Base-by-base conservation (phyloP, 257 asterid species). In the Plantago elongata region DNA sequence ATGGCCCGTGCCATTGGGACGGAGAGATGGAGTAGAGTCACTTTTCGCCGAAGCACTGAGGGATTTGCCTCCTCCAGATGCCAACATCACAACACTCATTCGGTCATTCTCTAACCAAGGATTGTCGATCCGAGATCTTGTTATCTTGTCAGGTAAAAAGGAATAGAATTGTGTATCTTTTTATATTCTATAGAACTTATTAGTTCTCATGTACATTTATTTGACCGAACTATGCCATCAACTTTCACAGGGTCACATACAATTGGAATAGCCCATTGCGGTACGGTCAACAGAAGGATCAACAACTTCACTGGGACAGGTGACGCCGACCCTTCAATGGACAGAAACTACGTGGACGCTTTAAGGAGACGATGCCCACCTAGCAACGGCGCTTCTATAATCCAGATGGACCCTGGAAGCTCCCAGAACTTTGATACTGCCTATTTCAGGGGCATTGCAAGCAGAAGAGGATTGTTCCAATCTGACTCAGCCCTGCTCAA, bases 1-100 rank as follows among this genome's bases (percentile, higher is more conserved):
- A n/a, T 90, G 95, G 97, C 5, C 13, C 37, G 96, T 90, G 10
- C 87, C 85, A 0, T 70, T 81, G 65, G 97, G 97, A 14, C 65
- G 97, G 66, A 77, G 87, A 62, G 96, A 87, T 68, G 95, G 95
- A 43, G n/a, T n/a, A 79, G 63, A 44, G 84, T 77, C 30, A 8
- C 9, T 16, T 77, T 8, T 55, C n/a, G n/a, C 46, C 9, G 93
- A 90, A 13, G 89, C 84, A 10, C 44, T 72, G 17, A 13, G 57
- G 18, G 75, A 88, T 37, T 67, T 90, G 17, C 96, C 96, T 9
- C 77, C 93, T 8, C 97, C 97, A 2, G 62, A 45, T 54, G 61
- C 64, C 72, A 90, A 85, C 61, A 57, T 74, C 68, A 63, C 83
- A 42, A 76, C 74, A 34, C 75, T 90, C 34, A 75, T 74, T 12